Evolutionary conservation across 2,329 filamentous ascomycete species (phyloP).

Genomic region (Chalaropsis ovoidea): DNA sequence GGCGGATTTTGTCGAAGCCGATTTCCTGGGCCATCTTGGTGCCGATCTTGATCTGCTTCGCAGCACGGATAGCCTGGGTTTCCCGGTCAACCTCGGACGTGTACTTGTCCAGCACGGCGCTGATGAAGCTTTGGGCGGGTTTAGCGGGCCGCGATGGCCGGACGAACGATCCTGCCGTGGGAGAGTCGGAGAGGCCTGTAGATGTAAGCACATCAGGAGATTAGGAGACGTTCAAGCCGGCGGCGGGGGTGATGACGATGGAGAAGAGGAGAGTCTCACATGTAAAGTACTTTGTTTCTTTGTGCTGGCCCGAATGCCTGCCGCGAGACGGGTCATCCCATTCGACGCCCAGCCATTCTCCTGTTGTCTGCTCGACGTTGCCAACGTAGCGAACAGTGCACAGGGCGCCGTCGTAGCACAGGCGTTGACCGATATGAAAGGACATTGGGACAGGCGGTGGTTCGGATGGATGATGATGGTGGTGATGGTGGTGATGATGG

Average conservation of each 20-base stretch:
- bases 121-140: conserved; percentile 58
- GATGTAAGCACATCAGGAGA: not conserved
- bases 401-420: conserved; percentile 65
- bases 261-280: conserved; percentile 44
- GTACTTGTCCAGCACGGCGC: conserved; percentile 77
- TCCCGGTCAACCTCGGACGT: conserved; percentile 43
- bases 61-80: conserved; percentile 27
- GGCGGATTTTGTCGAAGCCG: conserved; percentile 85
- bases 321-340: conserved; percentile 84
- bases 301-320: conserved; percentile 81
- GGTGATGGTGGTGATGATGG: not conserved
- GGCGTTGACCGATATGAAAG: conserved; percentile 55
- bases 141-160: conserved; percentile 65
- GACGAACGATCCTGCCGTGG: conserved; percentile 76
- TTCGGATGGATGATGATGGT: not conserved
- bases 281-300: conserved; percentile 68
- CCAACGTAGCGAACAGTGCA: conserved; percentile 84
- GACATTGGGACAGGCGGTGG: conserved; percentile 32
- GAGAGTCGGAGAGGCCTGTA: conserved; percentile 49
- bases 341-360: conserved; percentile 86
- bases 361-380: conserved; percentile 61
- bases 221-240: no score
- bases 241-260: no score
- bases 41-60: conserved; percentile 53
- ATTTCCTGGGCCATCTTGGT: conserved; percentile 85